phyloP scores from a whole-genome alignment of 1,139 yeast species.

The Yamadazyma buinensis region DNA sequence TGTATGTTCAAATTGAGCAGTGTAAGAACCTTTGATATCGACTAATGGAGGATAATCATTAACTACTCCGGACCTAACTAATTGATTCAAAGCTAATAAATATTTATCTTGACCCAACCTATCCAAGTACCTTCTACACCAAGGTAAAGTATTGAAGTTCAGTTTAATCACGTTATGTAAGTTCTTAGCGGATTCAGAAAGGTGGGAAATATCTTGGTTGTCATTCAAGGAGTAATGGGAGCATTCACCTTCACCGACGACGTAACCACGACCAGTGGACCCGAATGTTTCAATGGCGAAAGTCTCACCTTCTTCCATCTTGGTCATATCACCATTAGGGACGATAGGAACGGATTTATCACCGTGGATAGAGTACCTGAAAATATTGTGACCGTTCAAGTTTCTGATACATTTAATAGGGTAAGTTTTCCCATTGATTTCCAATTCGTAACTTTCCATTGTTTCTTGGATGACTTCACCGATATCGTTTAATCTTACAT shows the following conservation, averaged over 20 bases:
- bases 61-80: constrained; percentile 82
- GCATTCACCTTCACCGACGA: constrained; percentile 82
- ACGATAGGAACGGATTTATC: constrained; percentile 97
- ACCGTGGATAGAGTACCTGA: constrained; percentile 80
- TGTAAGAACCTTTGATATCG: constrained; percentile 80
- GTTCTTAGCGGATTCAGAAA: constrained; percentile 64
- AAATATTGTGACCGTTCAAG: constrained; percentile 91
- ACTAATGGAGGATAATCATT: constrained; percentile 97
- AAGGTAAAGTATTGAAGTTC: constrained; percentile 91
- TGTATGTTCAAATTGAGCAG: constrained; percentile 97
- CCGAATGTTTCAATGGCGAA: constrained; percentile 99
- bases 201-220: constrained; percentile 38
- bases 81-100: constrained; percentile 78
- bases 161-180: constrained; percentile 66
- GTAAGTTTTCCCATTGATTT: constrained; percentile 76
- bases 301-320: constrained; percentile 98
- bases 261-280: constrained; percentile 92
- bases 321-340: constrained; percentile 86
- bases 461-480: constrained; percentile 96
- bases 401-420: constrained; percentile 89
- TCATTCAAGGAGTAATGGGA: constrained; percentile 80
- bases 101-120: constrained; percentile 90
- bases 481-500: constrained; percentile 89
- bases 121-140: constrained; percentile 94
- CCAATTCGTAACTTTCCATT: constrained; percentile 95